Percentiles rank a stretch among this genome's conserved stretches.
Evolutionary conservation across 768 basidiomycete species (phyloP).

Genomic region (Rhizopogon vesiculosus): DNA sequence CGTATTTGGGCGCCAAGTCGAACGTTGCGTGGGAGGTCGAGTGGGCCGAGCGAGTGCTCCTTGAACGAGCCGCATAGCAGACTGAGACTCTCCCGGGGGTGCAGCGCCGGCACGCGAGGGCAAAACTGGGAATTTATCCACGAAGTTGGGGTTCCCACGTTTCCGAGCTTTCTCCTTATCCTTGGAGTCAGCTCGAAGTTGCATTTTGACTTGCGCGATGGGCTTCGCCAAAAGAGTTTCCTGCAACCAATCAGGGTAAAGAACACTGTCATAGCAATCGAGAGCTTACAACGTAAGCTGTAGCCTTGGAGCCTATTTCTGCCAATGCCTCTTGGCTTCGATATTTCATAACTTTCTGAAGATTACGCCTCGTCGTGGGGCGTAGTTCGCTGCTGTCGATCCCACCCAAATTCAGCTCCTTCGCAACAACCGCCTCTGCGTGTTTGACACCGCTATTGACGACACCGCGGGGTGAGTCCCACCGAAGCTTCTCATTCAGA

Average conservation of each 20-base stretch:
- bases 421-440: constrained; percentile 41
- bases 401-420: constrained; percentile 39
- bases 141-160: constrained; percentile 15
- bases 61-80: constrained; percentile 50
- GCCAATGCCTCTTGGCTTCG: constrained; percentile 40
- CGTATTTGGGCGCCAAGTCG: constrained; percentile 6
- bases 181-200: constrained; percentile 32
- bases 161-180: constrained; percentile 23
- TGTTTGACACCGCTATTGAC: constrained; percentile 48
- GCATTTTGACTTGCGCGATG: constrained; percentile 40
- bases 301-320: constrained; percentile 52
- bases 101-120: constrained; percentile 47
- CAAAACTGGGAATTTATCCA: constrained; percentile 19
- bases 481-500: constrained; percentile 49
- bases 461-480: constrained; percentile 37
- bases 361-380: constrained; percentile 66
- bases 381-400: constrained; percentile 44
- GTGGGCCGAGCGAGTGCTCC: constrained; percentile 40
- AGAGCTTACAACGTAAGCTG: constrained; percentile 59
- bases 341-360: constrained; percentile 69
- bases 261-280: background rate
- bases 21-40: constrained; percentile 15
- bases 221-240: constrained; percentile 67
- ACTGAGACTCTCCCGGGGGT: constrained; percentile 51
- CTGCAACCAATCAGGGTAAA: constrained; percentile 30